A percentile compares a stretch with the other conserved stretches of the same genome.
Conservation (phyloP, 257 asterid genomes). For the Rubia yunnanensis region DNA sequence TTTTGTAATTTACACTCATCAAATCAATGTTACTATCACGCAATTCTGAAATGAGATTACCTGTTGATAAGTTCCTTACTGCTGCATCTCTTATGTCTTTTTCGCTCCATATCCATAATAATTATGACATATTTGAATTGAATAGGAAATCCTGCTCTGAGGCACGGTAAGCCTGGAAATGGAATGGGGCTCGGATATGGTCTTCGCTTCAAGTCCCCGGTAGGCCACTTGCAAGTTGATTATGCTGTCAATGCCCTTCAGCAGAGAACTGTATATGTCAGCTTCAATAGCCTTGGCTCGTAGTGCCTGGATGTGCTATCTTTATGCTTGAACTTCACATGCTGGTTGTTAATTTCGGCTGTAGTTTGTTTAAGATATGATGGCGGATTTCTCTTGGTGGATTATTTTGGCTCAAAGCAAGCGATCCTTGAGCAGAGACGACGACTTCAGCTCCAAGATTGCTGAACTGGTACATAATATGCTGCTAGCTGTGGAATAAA, state of each 20-base stretch:
- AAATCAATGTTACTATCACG: not conserved
- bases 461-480: not conserved
- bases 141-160: constrained; percentile 76
- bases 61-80: not conserved
- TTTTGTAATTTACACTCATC: too few relatives aligned
- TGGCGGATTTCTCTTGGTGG: not conserved
- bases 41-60: not conserved
- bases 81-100: not conserved
- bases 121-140: not conserved
- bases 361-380: not conserved
- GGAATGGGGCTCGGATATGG: constrained; percentile 85
- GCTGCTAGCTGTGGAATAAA: not conserved
- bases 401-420: not conserved
- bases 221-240: constrained; percentile 83
- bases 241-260: constrained; percentile 62
- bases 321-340: not conserved
- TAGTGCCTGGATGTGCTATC: constrained; percentile 4
- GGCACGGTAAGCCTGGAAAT: constrained; percentile 86
- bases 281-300: constrained; percentile 61
- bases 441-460: not conserved
- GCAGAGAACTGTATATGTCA: constrained; percentile 71
- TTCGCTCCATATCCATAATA: not conserved
- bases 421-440: not conserved
- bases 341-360: not conserved
- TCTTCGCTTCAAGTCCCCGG: constrained; percentile 64